Evolutionary conservation across 129 eudicot genomes (phyloP), one percentile per base, ranked within the genome.

Genomic region (Tagetes erecta): DNA sequence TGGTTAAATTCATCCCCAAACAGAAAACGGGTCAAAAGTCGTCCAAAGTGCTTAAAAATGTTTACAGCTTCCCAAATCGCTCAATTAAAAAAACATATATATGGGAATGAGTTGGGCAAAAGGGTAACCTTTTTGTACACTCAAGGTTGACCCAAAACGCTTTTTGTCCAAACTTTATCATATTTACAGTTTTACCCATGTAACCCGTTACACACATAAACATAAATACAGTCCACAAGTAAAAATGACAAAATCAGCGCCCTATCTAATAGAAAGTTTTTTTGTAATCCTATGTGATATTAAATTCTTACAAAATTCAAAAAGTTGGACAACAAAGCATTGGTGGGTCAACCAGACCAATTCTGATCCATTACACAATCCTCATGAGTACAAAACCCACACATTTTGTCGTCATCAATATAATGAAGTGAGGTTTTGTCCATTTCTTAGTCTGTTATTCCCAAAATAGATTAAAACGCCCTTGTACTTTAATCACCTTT

Each of bases 341-440:
- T 55, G 62, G 2, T n/a, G 20, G 35, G 62, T 55, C 34, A 14
- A 20, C 9, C 33, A 2, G 38, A 8, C 64, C 38, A 0, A 6
- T 27, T 40, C 3, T 58, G 39, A 9, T 5, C 4, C 2, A 7
- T 33, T 8, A 58, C 40, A 34, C 41, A 3, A 34, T 41, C 65
- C 39, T 0, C 35, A 44, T 39, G 41, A 4, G 3, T 39, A 4
- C 59, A 3, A 5, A 12, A 20, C 63, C 63, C 10, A 30, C 63
- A 0, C 36, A 30, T 56, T 31, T 56, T 56, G 11, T 12, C 63
- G 30, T 56, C 63, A 1, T 53, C 33, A 14, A 14, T 53, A 53
- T 11, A 53, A 56, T 56, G 63, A 56, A 8, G 63, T 56, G 63
- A 27, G 38, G 38, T 56, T 56, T 33, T 59, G 66, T 34, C 40